These are phyloP conservation scores for Saccharomycopsis guyanensis DNA, from an alignment of 805 yeast genomes.

Conservation along the genomic window DNA sequence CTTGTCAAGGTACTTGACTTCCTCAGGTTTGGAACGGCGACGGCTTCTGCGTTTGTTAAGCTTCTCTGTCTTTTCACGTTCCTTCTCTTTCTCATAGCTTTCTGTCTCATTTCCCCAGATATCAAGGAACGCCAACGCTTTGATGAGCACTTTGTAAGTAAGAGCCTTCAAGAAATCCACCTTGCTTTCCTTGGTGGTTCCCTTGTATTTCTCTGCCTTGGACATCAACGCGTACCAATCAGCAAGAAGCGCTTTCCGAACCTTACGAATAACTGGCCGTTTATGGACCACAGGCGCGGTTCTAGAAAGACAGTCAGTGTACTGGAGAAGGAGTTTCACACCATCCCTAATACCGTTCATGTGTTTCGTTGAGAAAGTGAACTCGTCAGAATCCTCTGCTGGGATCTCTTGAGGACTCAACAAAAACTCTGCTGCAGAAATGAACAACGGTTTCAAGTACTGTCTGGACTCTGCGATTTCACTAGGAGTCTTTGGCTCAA, in stretches of 20 bases:
- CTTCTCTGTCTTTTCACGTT: conserved; percentile 19
- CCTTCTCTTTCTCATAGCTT: conserved; percentile 30
- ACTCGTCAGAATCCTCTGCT: conserved; percentile 28
- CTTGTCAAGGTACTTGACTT: conserved; percentile 37
- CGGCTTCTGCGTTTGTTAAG: conserved; percentile 20
- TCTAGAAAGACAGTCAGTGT: conserved; percentile 69
- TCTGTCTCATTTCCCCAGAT: conserved; percentile 66
- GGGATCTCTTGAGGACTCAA: conserved; percentile 52
- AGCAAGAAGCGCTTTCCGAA: conserved; percentile 62
- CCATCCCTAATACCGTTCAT: conserved; percentile 70
- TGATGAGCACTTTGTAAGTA: conserved; percentile 59
- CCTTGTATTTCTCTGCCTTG: conserved; percentile 67
- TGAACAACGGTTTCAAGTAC: conserved; percentile 50
- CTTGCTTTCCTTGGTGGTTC: conserved; percentile 49
- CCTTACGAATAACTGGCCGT: conserved; percentile 51
- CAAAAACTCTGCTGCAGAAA: conserved; percentile 59
- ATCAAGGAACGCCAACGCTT: conserved; percentile 55
- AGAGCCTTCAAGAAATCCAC: conserved; percentile 55
- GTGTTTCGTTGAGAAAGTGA: conserved; percentile 47
- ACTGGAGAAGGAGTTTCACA: conserved; percentile 52
- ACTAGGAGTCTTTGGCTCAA: conserved; percentile 19
- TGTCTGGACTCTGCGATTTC: conserved; percentile 34
- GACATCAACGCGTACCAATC: conserved; percentile 77
- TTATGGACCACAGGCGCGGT: conserved; percentile 61
- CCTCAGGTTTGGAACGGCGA: conserved; percentile 30